These are phyloP conservation scores for Emiliania huxleyi DNA, from an alignment of 78 protist species.

Conservation along the genomic window DNA sequence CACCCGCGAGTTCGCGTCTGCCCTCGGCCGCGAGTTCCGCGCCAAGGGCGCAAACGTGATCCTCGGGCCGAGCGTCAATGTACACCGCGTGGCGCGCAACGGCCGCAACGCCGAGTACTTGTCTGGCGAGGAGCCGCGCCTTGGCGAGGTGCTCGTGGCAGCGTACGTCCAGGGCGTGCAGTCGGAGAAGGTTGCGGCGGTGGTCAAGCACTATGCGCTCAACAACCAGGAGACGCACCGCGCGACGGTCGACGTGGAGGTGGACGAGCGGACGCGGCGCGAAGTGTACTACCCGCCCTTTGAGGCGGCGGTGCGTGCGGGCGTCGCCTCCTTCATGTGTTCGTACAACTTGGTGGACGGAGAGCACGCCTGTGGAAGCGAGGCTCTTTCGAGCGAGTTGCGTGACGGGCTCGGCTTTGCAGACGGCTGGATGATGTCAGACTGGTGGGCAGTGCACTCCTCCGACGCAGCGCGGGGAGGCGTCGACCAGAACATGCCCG, in stretches of 20 bases:
- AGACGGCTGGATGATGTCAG: conserved; percentile 40
- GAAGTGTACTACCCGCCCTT: conserved; percentile 39
- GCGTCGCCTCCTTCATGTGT: background rate
- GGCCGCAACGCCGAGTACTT: conserved; percentile 56
- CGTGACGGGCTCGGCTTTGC: background rate
- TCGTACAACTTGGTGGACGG: background rate
- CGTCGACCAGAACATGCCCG: conserved; percentile 46
- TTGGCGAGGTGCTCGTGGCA: background rate
- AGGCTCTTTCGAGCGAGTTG: background rate
- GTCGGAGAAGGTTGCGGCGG: background rate
- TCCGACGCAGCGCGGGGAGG: background rate
- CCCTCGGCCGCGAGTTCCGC: conserved; percentile 35
- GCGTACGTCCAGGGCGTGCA: background rate
- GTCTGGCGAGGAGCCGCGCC: conserved; percentile 28
- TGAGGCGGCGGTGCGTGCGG: conserved; percentile 26
- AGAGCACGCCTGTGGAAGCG: background rate
- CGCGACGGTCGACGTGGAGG: background rate
- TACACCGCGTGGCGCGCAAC: conserved; percentile 39
- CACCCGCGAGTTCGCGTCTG: background rate
- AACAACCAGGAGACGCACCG: background rate
- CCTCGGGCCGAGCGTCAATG: conserved; percentile 49
- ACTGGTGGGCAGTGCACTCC: conserved; percentile 46
- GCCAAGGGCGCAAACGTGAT: conserved; percentile 16
- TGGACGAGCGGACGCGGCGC: background rate
- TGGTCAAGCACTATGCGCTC: conserved; percentile 14